Evolutionary conservation across 2,329 filamentous ascomycete species (phyloP).

Genomic region (Cadophora gregata): DNA sequence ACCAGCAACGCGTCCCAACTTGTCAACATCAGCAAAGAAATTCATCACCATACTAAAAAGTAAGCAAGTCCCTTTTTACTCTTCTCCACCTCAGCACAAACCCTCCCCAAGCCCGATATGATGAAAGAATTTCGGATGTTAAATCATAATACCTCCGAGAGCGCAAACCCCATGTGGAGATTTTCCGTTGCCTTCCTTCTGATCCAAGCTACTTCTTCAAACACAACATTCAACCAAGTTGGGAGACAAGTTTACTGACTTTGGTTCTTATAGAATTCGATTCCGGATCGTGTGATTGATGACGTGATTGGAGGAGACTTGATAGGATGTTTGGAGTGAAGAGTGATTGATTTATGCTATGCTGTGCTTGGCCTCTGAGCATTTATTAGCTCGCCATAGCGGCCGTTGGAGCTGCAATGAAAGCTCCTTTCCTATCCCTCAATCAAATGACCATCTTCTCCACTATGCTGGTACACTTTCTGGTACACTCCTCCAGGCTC

Average conservation of each 20-base stretch:
- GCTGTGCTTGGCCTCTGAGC: no score
- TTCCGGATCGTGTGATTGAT: no score
- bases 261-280: not conserved
- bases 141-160: constrained; percentile 83
- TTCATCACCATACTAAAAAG: not conserved
- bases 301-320: not conserved
- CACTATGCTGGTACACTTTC: no score
- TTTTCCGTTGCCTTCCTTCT: constrained; percentile 99
- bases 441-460: no score
- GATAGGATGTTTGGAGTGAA: no score
- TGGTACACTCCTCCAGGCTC: no score
- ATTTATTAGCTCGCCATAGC: no score
- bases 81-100: no score
- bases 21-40: not conserved
- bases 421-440: no score
- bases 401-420: no score
- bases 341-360: no score
- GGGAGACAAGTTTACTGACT: constrained; percentile 5
- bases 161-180: constrained; percentile 93
- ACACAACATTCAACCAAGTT: not conserved
- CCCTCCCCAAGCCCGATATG: constrained; percentile 54
- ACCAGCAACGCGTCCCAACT: not conserved
- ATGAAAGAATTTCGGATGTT: constrained; percentile 98
- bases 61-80: not conserved
- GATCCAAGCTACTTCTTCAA: constrained; percentile 55